Percentiles rank a stretch among this genome's conserved stretches.
phyloP scores from a whole-genome alignment of 805 yeast genomes.

The Spathaspora sp. region DNA sequence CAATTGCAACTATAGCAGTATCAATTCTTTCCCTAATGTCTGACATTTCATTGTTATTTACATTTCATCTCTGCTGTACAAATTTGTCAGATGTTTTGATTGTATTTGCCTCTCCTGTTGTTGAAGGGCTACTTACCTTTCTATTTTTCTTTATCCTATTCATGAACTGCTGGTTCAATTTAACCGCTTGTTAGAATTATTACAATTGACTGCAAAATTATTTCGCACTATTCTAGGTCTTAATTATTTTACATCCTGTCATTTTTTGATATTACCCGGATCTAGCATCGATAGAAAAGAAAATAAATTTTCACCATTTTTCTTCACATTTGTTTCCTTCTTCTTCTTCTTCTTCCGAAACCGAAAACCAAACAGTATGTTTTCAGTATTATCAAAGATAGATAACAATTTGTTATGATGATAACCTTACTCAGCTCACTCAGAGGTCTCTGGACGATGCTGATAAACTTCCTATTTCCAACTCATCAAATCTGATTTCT shows the following conservation, averaged over 20 bases:
- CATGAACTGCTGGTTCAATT: too few relatives aligned
- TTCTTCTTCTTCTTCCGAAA: background rate
- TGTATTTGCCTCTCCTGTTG: too few relatives aligned
- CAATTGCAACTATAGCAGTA: too few relatives aligned
- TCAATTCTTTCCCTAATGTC: too few relatives aligned
- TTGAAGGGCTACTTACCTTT: too few relatives aligned
- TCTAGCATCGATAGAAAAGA: background rate
- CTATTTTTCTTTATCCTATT: too few relatives aligned
- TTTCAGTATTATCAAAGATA: background rate
- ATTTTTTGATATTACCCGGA: background rate
- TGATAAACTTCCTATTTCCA: conserved; percentile 47
- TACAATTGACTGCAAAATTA: background rate
- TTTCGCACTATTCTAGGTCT: background rate
- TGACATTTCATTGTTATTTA: too few relatives aligned
- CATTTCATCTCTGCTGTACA: too few relatives aligned
- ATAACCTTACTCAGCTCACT: conserved; percentile 57
- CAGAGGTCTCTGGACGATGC: conserved; percentile 44
- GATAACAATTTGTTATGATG: conserved; percentile 36
- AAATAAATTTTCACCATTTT: background rate
- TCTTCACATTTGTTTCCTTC: background rate
- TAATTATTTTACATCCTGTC: background rate
- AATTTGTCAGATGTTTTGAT: too few relatives aligned
- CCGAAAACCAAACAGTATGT: background rate
- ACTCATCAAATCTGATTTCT: conserved; percentile 40
- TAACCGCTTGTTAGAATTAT: too few relatives aligned